Evolutionary conservation across 164 flowering plant species (phyloP).

Genomic region (Nymphaea thermarum): DNA sequence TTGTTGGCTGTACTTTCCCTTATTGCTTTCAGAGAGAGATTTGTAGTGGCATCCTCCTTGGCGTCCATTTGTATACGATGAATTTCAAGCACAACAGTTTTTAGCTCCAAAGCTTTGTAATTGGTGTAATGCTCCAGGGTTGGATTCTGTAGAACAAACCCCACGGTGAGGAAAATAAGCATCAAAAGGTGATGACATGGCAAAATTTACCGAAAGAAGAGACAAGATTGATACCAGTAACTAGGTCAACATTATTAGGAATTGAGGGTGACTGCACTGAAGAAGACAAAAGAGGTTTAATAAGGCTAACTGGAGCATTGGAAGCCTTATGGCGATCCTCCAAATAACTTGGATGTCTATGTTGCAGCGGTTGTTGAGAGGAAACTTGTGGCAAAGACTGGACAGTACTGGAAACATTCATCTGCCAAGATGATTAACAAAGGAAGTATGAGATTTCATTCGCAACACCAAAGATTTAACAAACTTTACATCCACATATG

Average conservation of each 20-base stretch:
- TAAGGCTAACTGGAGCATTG: conserved; percentile 21
- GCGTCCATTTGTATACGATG: conserved; percentile 54
- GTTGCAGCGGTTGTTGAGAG: conserved; percentile 48
- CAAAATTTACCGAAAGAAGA: not conserved
- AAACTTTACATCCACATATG: no score
- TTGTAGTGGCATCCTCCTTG: conserved; percentile 1
- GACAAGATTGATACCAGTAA: conserved; percentile 7
- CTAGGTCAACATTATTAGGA: conserved; percentile 21
- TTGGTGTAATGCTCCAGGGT: conserved; percentile 54
- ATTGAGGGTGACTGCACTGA: conserved; percentile 27
- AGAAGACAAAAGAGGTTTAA: conserved; percentile 39
- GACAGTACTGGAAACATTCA: conserved; percentile 22
- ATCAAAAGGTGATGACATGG: conserved; percentile 3
- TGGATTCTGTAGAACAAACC: conserved; percentile 31
- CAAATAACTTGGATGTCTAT: conserved; percentile 35
- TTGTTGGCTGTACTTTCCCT: conserved; percentile 49
- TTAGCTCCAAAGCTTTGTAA: conserved; percentile 44
- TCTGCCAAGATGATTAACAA: conserved; percentile 6
- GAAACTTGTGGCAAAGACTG: conserved; percentile 45
- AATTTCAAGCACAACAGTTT: conserved; percentile 32
- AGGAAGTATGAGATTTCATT: no score
- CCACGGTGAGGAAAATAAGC: no score
- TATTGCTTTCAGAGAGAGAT: conserved; percentile 42
- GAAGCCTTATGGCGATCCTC: conserved; percentile 55
- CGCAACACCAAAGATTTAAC: no score